phyloP scores from a whole-genome alignment of 176 grass and related monocot species.

The Saccharum spontaneum region DNA sequence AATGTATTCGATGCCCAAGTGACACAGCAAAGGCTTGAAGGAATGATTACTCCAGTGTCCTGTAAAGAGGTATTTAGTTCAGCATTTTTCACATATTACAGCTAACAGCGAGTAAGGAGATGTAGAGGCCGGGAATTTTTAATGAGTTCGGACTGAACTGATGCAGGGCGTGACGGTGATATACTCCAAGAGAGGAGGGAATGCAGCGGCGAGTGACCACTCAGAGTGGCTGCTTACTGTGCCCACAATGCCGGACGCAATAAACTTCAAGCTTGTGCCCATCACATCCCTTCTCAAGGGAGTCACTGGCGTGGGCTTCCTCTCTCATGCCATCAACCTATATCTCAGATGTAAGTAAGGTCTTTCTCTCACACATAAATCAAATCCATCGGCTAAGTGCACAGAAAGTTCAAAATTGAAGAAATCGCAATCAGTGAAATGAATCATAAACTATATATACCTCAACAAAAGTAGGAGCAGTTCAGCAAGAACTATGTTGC shows the following conservation, averaged over 20 bases:
- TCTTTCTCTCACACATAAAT: background rate
- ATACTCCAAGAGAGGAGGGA: conserved; percentile 81
- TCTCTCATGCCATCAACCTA: conserved; percentile 93
- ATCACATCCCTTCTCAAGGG: conserved; percentile 83
- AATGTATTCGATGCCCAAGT: conserved; percentile 69
- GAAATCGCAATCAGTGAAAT: background rate
- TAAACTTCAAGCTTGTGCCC: conserved; percentile 81
- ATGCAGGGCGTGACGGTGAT: conserved; percentile 84
- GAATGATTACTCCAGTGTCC: conserved; percentile 46
- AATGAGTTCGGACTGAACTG: background rate
- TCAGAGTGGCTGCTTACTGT: conserved; percentile 83
- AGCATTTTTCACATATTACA: conserved; percentile 7
- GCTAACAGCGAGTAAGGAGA: background rate
- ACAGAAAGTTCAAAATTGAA: background rate
- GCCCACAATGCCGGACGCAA: conserved; percentile 56
- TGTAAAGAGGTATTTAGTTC: conserved; percentile 67
- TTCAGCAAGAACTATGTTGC: background rate
- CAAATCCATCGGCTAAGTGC: background rate
- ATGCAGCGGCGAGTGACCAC: conserved; percentile 55
- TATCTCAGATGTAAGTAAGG: conserved; percentile 95
- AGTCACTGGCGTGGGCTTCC: conserved; percentile 60
- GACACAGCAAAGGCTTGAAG: conserved; percentile 45
- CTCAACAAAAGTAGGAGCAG: background rate
- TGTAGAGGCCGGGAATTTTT: background rate
- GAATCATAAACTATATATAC: background rate